These are phyloP conservation scores for Agapanthus africanus DNA, from an alignment of 106 monocot species.

Conservation along the genomic window DNA sequence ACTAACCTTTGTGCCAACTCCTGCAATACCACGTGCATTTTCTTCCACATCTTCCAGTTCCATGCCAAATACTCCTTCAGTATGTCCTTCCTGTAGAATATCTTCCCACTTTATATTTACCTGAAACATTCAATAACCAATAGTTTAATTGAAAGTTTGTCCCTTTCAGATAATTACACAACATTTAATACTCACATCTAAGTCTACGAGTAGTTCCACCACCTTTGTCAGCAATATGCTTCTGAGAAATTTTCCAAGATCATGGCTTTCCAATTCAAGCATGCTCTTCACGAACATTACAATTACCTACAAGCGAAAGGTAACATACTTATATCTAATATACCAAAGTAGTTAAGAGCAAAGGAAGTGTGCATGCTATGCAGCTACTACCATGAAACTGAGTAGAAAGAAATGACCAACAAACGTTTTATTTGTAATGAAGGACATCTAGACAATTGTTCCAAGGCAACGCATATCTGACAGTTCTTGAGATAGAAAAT, in stretches of 20 bases:
- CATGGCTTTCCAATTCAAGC: slow-evolving; percentile 49
- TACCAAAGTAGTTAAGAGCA: neutral
- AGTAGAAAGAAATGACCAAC: neutral
- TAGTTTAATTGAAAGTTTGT: neutral
- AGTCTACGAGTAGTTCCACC: slow-evolving; percentile 64
- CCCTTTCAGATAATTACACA: neutral
- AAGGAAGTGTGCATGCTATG: neutral
- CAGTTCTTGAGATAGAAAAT: neutral
- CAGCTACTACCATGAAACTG: neutral
- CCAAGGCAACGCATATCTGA: neutral
- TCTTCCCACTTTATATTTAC: slow-evolving; percentile 85
- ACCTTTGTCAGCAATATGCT: slow-evolving; percentile 49
- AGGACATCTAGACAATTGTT: neutral
- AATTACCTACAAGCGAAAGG: slow-evolving; percentile 38
- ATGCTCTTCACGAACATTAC: slow-evolving; percentile 68
- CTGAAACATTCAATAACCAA: slow-evolving; percentile 23
- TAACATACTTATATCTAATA: neutral
- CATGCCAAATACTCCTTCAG: slow-evolving; percentile 84
- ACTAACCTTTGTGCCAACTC: slow-evolving; percentile 31
- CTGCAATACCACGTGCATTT: slow-evolving; percentile 11
- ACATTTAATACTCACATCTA: slow-evolving; percentile 59
- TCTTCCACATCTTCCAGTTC: slow-evolving; percentile 69
- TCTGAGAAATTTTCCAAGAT: slow-evolving; percentile 66
- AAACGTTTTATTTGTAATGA: neutral
- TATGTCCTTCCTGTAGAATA: slow-evolving; percentile 50